Evolutionary conservation across 495 filamentous ascomycete genomes (phyloP).

Genomic region (Amniculicola lignicola): DNA sequence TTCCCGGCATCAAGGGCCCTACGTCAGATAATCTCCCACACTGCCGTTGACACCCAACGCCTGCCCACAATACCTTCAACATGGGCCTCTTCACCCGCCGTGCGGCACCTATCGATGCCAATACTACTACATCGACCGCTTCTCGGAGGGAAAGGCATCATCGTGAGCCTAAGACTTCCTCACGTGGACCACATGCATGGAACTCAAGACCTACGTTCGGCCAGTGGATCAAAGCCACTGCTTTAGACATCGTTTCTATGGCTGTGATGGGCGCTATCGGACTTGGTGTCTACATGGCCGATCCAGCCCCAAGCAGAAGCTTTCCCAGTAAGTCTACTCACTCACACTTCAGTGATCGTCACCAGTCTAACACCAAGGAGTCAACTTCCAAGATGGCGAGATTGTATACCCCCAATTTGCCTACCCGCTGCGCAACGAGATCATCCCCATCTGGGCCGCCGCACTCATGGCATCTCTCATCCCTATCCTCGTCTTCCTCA

Average conservation of each 20-base stretch:
- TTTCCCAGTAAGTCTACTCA: constrained; percentile 45
- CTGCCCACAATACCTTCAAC: neutral
- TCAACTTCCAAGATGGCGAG: constrained; percentile 57
- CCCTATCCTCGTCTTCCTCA: constrained; percentile 50
- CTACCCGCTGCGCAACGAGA: constrained; percentile 59
- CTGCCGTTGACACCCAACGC: no score
- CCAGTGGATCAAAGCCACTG: constrained; percentile 55
- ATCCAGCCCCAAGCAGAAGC: constrained; percentile 54
- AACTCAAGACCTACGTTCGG: constrained; percentile 48
- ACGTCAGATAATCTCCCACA: no score
- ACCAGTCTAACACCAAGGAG: constrained; percentile 17
- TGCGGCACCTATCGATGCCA: constrained; percentile 14
- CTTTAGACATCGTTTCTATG: constrained; percentile 60
- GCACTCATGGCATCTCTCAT: constrained; percentile 54
- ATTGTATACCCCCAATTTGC: constrained; percentile 60
- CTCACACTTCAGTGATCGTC: neutral
- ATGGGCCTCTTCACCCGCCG: constrained; percentile 34
- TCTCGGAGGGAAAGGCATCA: no score
- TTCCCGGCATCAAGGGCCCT: no score
- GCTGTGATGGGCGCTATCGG: constrained; percentile 54
- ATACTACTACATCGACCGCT: constrained; percentile 27
- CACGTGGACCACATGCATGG: constrained; percentile 3
- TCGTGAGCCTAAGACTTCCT: constrained; percentile 14
- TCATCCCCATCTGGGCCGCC: constrained; percentile 59
- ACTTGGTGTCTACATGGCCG: constrained; percentile 57